Evolutionary conservation across 116 monocot species (phyloP), one percentile per base, ranked within the genome.

Genomic region (Trichopus zeylanicus): DNA sequence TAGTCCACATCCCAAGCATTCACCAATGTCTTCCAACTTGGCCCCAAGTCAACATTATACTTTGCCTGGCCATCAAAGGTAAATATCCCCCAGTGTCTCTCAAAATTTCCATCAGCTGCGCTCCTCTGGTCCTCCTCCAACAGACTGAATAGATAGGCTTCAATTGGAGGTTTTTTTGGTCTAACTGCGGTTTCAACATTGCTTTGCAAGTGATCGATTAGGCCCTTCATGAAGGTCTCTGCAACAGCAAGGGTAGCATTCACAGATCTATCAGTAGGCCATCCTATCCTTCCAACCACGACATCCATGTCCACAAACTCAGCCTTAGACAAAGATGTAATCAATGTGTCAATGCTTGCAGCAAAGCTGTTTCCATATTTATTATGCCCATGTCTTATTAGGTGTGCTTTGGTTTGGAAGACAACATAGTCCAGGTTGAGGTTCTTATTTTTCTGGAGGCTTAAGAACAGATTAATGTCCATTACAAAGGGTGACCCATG

Each of bases 21-120:
- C 2, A 21, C 68, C 9, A 91, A 68, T 24, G 49, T 39, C 67
- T 56, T 84, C 6, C 81, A 63, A 18, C 87, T 82, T 52, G 81
- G 81, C 28, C 81, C 87, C 18, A 97, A 53, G 56, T 87, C 68
- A 1, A 87, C 53, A 48, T 63, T 61, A 56, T 87, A 97, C 69
- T 97, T 91, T 0, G 87, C 87, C 48, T 97, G 91, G 35, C 91
- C 97, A 30, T 97, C 91, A 60, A 91, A 91, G 23, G 97, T 87
- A 73, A 91, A 97, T 23, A 97, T 62, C 30, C 97, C 97, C 64
- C 68, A 79, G 28, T 97, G 97, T 46, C 91, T 73, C 59, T 87
- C 86, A 25, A 73, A 81, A 37, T 67, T 60, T 26, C 84, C 84
- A 26, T 64, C 22, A 4, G 57, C 49, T 42, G 76, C 57, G 52